Conservation (phyloP, 2,329 filamentous ascomycete genomes). For the Phaeoacremonium minimum region DNA sequence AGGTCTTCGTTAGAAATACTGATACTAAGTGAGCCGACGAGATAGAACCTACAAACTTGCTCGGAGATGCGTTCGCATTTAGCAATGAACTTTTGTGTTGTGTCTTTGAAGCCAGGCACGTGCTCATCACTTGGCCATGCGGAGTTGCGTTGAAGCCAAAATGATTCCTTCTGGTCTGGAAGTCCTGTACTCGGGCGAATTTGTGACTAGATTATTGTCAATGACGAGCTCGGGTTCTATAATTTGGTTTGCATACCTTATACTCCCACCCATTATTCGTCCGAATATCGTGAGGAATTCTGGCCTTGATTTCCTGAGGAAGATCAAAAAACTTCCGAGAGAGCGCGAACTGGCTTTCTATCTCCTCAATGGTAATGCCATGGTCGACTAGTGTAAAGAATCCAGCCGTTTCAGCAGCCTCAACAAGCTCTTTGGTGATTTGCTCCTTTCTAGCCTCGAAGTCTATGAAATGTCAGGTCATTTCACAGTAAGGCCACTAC, state of each 20-base stretch:
- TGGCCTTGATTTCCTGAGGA: slow-evolving; percentile 35
- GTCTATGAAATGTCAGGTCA: slow-evolving; percentile 17
- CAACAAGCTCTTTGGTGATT: slow-evolving; percentile 40
- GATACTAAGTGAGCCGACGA: background rate
- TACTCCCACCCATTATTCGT: slow-evolving; percentile 52
- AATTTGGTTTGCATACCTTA: slow-evolving; percentile 17
- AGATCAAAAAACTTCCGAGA: slow-evolving; percentile 38
- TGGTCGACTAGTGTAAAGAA: slow-evolving; percentile 40
- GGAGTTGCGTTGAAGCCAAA: slow-evolving; percentile 46
- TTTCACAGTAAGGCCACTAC: background rate
- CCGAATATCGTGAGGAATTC: slow-evolving; percentile 35
- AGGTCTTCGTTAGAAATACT: background rate
- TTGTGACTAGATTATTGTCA: slow-evolving; percentile 25
- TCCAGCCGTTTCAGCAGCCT: slow-evolving; percentile 45
- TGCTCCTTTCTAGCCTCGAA: slow-evolving; percentile 40
- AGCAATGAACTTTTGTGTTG: slow-evolving; percentile 39
- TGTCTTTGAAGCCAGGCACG: slow-evolving; percentile 31
- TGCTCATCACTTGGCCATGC: slow-evolving; percentile 39
- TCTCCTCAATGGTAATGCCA: slow-evolving; percentile 27
- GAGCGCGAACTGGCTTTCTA: slow-evolving; percentile 11
- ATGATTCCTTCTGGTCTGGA: slow-evolving; percentile 47
- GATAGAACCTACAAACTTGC: slow-evolving; percentile 29
- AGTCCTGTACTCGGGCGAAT: slow-evolving; percentile 44
- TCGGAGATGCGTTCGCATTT: slow-evolving; percentile 40
- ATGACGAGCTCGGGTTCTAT: background rate